phyloP scores from a whole-genome alignment of 306 rosid species.

The Castanea sativa region DNA sequence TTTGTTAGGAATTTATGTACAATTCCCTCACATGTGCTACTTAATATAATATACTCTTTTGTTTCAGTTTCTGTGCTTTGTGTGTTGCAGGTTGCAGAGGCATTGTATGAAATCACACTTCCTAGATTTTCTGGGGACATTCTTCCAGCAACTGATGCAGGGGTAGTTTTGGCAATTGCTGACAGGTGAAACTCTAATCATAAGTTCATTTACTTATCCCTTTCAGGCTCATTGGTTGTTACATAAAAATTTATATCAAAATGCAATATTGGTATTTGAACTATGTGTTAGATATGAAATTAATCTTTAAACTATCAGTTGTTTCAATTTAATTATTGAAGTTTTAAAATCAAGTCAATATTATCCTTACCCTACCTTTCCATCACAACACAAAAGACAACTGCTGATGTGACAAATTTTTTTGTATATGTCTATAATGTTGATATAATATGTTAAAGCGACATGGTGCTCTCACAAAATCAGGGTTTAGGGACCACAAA shows the following conservation, averaged over 20 bases:
- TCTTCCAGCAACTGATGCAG: slow-evolving; percentile 75
- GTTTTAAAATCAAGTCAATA: background rate
- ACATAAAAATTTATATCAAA: background rate
- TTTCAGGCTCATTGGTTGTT: background rate
- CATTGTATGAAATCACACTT: slow-evolving; percentile 82
- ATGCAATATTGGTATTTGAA: too few species aligned
- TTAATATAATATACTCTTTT: background rate
- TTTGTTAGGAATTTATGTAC: slow-evolving; percentile 1
- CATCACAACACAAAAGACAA: background rate
- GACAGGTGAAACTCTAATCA: slow-evolving; percentile 59
- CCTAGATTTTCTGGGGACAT: slow-evolving; percentile 94
- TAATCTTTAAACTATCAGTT: background rate
- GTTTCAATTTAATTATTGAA: background rate
- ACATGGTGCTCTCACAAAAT: background rate
- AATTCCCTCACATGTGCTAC: background rate
- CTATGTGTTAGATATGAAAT: background rate
- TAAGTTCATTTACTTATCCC: slow-evolving; percentile 20
- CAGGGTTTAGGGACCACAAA: background rate
- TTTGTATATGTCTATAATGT: background rate
- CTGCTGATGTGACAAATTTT: background rate
- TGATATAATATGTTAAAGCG: background rate
- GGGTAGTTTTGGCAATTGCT: slow-evolving; percentile 75
- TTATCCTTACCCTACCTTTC: background rate
- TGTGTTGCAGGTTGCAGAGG: slow-evolving; percentile 71
- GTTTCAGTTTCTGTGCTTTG: slow-evolving; percentile 11